These are phyloP conservation scores for Cryptococcus jaspeensis DNA, from an alignment of 1,284 basidiomycete species.

Conservation along the genomic window DNA sequence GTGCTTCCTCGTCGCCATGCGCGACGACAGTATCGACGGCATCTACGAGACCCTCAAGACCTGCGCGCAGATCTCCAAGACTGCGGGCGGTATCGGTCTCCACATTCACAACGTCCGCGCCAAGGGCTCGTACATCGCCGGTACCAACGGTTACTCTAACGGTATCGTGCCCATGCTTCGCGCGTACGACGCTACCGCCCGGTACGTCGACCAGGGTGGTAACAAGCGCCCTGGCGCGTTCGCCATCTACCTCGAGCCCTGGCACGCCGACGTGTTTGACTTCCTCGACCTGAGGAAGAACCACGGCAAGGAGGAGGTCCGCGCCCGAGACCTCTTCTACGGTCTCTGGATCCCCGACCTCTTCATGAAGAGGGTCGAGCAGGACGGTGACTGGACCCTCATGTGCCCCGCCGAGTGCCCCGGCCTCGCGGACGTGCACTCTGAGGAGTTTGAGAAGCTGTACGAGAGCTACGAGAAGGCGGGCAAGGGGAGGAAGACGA, in stretches of 20 bases:
- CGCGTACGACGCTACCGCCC: conserved; percentile 96
- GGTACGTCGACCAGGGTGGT: conserved; percentile 98
- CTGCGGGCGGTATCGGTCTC: conserved; percentile 95
- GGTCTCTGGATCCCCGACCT: conserved; percentile 98
- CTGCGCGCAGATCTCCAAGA: conserved; percentile 99
- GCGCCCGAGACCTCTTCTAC: conserved; percentile 97
- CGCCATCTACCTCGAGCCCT: conserved; percentile 95
- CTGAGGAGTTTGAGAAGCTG: conserved; percentile 86
- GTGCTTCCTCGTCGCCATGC: conserved; percentile 98
- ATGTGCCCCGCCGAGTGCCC: conserved; percentile 99
- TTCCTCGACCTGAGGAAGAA: conserved; percentile 99
- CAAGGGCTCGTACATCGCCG: conserved; percentile 67
- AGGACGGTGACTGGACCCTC: conserved; percentile 86
- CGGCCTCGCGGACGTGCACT: conserved; percentile 83
- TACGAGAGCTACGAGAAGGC: conserved; percentile 90
- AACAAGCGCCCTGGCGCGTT: conserved; percentile 99
- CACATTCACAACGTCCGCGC: conserved; percentile 97
- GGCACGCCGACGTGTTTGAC: conserved; percentile 97
- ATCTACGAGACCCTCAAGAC: conserved; percentile 99
- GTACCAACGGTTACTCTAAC: conserved; percentile 97
- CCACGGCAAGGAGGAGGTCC: conserved; percentile 97
- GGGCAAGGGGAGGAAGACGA: conserved; percentile 77
- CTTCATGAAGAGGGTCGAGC: conserved; percentile 94
- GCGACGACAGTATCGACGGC: conserved; percentile 98
- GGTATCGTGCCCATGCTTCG: conserved; percentile 99